Evolutionary conservation across 176 grass and related monocot genomes (phyloP).

Genomic region (Lolium multiflorum): DNA sequence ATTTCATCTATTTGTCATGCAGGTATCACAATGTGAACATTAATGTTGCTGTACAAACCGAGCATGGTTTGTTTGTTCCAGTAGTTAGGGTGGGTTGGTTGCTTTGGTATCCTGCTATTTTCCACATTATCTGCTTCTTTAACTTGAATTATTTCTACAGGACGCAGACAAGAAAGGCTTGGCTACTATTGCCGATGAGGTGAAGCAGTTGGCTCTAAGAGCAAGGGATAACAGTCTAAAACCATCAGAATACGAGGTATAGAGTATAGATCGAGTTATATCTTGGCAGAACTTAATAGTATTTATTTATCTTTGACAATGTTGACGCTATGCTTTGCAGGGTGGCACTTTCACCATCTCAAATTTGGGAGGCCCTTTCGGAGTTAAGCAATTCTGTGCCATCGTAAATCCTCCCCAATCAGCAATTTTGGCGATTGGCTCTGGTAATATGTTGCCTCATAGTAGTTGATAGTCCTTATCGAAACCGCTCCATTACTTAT

Average conservation of each 20-base stretch:
- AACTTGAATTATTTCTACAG: slow-evolving; percentile 39
- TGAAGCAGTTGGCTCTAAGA: slow-evolving; percentile 66
- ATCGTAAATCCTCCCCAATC: slow-evolving; percentile 82
- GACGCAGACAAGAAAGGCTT: slow-evolving; percentile 73
- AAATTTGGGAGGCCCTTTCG: slow-evolving; percentile 78
- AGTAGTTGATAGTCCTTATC: not conserved
- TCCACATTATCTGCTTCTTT: not conserved
- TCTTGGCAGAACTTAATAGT: not conserved
- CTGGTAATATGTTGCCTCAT: slow-evolving; percentile 47
- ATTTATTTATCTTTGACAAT: slow-evolving; percentile 6
- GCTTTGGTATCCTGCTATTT: not conserved
- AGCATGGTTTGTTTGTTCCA: slow-evolving; percentile 75
- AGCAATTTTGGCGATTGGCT: slow-evolving; percentile 76
- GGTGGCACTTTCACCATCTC: slow-evolving; percentile 77
- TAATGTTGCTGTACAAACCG: slow-evolving; percentile 78
- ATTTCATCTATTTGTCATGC: not conserved
- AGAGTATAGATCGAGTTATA: slow-evolving; percentile 28
- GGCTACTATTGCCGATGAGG: slow-evolving; percentile 68
- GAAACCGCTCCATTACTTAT: too few relatives aligned
- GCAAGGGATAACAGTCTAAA: slow-evolving; percentile 75
- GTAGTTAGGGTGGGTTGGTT: slow-evolving; percentile 63
- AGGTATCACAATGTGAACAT: slow-evolving; percentile 78
- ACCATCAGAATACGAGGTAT: slow-evolving; percentile 73
- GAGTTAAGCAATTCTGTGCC: slow-evolving; percentile 83
- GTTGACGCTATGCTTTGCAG: slow-evolving; percentile 40